A percentile compares a stretch with the other conserved stretches of the same genome.
These are phyloP conservation scores for Colletotrichum gigasporum DNA, from an alignment of 2,329 filamentous ascomycete species.

Conservation along the genomic window DNA sequence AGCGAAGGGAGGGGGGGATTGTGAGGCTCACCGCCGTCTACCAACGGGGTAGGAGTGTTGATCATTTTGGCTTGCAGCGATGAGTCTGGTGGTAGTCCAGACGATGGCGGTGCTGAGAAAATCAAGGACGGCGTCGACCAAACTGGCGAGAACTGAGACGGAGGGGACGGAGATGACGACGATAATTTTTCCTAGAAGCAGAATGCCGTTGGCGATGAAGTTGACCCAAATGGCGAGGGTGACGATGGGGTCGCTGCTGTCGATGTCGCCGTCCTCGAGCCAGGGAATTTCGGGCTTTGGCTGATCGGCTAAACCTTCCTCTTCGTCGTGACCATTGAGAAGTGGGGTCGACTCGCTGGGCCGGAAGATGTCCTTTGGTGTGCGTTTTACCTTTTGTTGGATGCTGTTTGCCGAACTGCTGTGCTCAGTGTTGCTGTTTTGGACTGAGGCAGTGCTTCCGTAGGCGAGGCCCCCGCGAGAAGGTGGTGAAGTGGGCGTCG, in stretches of 20 bases:
- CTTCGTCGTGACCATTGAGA: constrained; percentile 56
- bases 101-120: constrained; percentile 85
- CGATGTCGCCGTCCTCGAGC: constrained; percentile 76
- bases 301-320: constrained; percentile 46
- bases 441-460: constrained; percentile 23
- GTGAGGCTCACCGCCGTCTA: constrained; percentile 59
- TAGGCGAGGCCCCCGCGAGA: constrained; percentile 32
- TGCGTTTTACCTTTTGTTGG: constrained; percentile 73
- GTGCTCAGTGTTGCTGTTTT: constrained; percentile 31
- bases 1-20: background rate
- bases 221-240: constrained; percentile 91
- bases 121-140: constrained; percentile 83
- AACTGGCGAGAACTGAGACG: constrained; percentile 80
- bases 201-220: constrained; percentile 77
- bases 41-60: constrained; percentile 83
- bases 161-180: constrained; percentile 83
- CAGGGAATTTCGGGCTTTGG: constrained; percentile 71
- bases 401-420: constrained; percentile 32
- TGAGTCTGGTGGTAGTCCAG: constrained; percentile 79
- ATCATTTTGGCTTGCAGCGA: constrained; percentile 71
- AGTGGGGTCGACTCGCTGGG: constrained; percentile 75
- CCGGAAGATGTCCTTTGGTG: constrained; percentile 87
- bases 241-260: constrained; percentile 79
- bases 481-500: constrained; percentile 41
- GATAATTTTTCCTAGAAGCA: constrained; percentile 79